phyloP scores from a whole-genome alignment of 1,284 basidiomycete species.

The Rhodofomes roseus region DNA sequence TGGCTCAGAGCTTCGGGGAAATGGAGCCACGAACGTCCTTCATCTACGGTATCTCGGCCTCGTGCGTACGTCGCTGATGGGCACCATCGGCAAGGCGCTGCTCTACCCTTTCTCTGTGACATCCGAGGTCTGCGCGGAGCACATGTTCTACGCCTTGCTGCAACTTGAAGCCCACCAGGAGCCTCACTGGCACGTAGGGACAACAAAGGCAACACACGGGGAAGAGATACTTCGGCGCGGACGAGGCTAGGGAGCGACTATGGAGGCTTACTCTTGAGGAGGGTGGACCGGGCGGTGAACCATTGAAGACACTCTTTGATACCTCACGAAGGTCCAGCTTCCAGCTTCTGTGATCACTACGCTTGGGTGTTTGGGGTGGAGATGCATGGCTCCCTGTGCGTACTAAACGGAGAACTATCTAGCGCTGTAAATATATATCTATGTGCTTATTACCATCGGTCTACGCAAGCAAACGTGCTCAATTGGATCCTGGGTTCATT shows the following conservation, averaged over 20 bases:
- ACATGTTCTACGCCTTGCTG: constrained; percentile 39
- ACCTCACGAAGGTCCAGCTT: no score
- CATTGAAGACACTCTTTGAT: no score
- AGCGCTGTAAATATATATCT: no score
- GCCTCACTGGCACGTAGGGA: constrained; percentile 34
- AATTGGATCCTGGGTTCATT: no score
- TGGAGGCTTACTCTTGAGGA: constrained; percentile 46
- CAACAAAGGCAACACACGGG: constrained; percentile 37
- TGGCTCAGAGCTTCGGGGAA: constrained; percentile 22
- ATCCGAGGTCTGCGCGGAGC: constrained; percentile 36
- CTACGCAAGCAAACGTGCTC: no score
- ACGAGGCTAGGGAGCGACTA: constrained; percentile 35
- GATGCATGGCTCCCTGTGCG: no score
- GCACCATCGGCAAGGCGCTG: constrained; percentile 23
- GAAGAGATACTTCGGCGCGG: constrained; percentile 34
- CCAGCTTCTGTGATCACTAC: no score
- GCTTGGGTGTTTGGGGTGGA: no score
- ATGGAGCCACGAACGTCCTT: constrained; percentile 31
- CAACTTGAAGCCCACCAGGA: constrained; percentile 25
- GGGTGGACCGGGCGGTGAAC: constrained; percentile 15
- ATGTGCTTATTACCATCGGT: no score
- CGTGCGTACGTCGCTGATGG: constrained; percentile 28
- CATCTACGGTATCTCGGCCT: constrained; percentile 31
- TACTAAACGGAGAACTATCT: no score
- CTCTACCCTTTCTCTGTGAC: constrained; percentile 30